Base-by-base conservation (phyloP, 116 monocot genomes). In the Cymodocea nodosa region DNA sequence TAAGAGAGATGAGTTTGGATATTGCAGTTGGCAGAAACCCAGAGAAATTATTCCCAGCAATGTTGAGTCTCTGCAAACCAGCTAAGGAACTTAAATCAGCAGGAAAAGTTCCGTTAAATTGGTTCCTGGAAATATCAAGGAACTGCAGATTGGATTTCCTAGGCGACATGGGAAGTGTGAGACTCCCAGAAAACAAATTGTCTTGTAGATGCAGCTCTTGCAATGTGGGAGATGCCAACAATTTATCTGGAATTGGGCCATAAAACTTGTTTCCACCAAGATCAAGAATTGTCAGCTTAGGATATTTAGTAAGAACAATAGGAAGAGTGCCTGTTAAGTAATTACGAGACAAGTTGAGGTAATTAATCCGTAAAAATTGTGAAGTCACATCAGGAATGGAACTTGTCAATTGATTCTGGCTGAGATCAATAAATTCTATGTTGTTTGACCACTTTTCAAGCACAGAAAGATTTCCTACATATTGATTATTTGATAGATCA, bases 291-390 rank as follows among this genome's bases (percentile, higher is more conserved):
- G 78, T 74, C 37, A 95, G 79, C 62, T 87, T 87, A 15, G 90
- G 83, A 70, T 83, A 95, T 61, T 75, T 72, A 51, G 68, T 52
- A 50, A 90, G 71, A 52, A 75, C 72, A 23, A 69, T 52, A 34
- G 95, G 90, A 20, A 90, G 83, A 20, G 71, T 55, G 40, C 60
- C 63, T 11, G 57, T 55, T 0, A 95, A 70, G 68, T 61, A 24
- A 71, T 95, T 95, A 70, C 78, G 76, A 9, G 95, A 95, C 49
- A 95, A 50, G 60, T 87, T 95, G 10, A 95, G 74, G 68, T 83
- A 75, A 68, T 83, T 87, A 11, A 95, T 66, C 36, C 81, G 82
- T 39, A 95, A 71, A 71, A 97, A 97, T 69, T 97, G 87, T 37
- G 88, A 87, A 50, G 91, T 84, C 35, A 52, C 62, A 19, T 76